Percentiles rank a stretch among this genome's conserved stretches.
Conservation (phyloP, 164 flowering plant species). For the Umbilicus rupestris region DNA sequence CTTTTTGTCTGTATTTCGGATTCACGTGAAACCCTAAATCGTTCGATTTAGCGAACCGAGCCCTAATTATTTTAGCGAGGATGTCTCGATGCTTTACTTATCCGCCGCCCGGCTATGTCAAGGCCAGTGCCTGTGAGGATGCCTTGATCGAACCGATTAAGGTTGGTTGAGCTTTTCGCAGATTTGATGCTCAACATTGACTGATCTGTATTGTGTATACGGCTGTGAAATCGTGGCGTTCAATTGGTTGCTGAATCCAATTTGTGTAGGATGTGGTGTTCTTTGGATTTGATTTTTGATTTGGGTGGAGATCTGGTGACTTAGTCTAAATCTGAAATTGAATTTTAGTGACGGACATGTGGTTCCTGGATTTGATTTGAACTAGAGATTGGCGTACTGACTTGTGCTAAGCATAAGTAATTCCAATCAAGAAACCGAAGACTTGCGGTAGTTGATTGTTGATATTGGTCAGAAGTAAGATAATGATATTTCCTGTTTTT, state of each 20-base stretch:
- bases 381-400: too few species aligned
- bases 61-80: background rate
- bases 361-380: too few species aligned
- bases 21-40: background rate
- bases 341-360: too few species aligned
- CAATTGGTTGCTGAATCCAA: background rate
- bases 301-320: too few species aligned
- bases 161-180: slow-evolving; percentile 33
- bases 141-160: slow-evolving; percentile 46
- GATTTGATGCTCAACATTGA: background rate
- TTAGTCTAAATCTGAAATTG: too few species aligned
- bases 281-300: background rate
- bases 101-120: slow-evolving; percentile 32
- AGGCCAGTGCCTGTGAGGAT: slow-evolving; percentile 18
- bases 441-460: too few species aligned
- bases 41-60: background rate
- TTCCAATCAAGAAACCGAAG: too few species aligned
- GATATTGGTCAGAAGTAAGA: too few species aligned
- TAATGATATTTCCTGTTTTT: too few species aligned
- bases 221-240: background rate
- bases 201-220: background rate
- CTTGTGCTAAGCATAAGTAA: too few species aligned
- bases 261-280: background rate
- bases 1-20: background rate
- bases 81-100: slow-evolving; percentile 58